Evolutionary conservation across 768 basidiomycete species (phyloP), one percentile per base, ranked within the genome.

Genomic region (Sutorius australiensis): DNA sequence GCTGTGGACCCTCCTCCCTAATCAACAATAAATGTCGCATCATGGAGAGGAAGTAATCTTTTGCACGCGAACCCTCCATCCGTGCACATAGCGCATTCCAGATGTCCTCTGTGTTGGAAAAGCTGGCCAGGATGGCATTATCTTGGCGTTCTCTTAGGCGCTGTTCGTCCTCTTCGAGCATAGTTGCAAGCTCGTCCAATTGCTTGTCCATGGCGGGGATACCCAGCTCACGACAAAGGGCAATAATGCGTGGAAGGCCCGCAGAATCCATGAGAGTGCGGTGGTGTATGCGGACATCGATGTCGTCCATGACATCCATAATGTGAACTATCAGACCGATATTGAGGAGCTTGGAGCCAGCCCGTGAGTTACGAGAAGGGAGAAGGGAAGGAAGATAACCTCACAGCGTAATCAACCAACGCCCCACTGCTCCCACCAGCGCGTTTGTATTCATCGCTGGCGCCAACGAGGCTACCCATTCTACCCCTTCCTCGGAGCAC

Each of bases 401-500:
- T 61, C 61, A 95, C 93, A 66, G 90, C 88, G 61, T 95, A 95
- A 47, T 95, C 93, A 55, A 86, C 87, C 55, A 95, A 67, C 40
- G 81, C 80, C 38, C 76, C 81, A 54, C 89, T 86, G 17, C 82
- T 67, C 37, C 86, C 83, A 42, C 80, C 81, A 54, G 78, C 74
- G 53, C 81, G 83, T 68, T 80, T 80, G 50, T 95, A 81, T 60
- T 98, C 94, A 13, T 95, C 91, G 61, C 94, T 95, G 21, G 93
- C 92, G 0, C 97, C 97, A 8, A 99, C 95, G 37, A 90, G 70
- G 66, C 90, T 97, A 1, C 95, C 95, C 92, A 98, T 94, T 67
- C 86, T 88, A 1, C 95, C 95, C 51, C 93, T 76, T 3, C 94
- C 95, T 43, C 83, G 79, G 16, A 98, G 76, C 3, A 82, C 82